A percentile compares a stretch with the other conserved stretches of the same genome.
Conservation (phyloP, 1,284 basidiomycete genomes). For the Microbotryomycetes sp. region DNA sequence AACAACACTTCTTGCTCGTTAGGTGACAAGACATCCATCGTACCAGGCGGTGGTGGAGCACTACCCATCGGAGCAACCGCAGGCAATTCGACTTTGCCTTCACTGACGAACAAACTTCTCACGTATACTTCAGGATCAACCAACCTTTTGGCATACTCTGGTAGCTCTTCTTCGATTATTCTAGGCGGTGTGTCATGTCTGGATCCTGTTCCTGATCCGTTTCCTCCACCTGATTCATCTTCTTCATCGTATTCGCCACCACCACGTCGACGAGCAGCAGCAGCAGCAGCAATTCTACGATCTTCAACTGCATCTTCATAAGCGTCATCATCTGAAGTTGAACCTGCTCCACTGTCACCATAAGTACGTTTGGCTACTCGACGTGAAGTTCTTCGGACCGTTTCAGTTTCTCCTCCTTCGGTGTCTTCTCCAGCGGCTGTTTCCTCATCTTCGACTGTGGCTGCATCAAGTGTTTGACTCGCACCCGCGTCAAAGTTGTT, state of each 20-base stretch:
- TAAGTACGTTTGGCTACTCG: conserved; percentile 1
- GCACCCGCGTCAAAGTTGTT: neutral
- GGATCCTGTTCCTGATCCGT: neutral
- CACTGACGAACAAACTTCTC: conserved; percentile 21
- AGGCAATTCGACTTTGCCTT: conserved; percentile 22
- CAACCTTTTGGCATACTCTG: conserved; percentile 25
- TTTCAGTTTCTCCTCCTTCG: neutral
- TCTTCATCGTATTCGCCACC: neutral
- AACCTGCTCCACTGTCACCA: neutral
- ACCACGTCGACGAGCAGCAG: neutral
- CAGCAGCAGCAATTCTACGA: neutral
- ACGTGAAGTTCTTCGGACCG: neutral
- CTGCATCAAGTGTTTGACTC: neutral
- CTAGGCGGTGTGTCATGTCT: neutral
- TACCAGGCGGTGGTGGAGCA: neutral
- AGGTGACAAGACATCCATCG: conserved; percentile 17
- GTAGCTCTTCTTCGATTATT: conserved; percentile 16
- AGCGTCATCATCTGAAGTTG: neutral
- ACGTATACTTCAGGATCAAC: conserved; percentile 32
- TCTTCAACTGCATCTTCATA: neutral
- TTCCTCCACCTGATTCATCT: neutral
- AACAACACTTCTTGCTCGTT: conserved; percentile 33
- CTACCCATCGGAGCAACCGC: conserved; percentile 8
- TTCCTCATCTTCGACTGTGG: neutral
- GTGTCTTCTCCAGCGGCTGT: neutral